Evolutionary conservation across 1,139 yeast genomes (phyloP).

Genomic region (Saccharomycopsis hybrid): DNA sequence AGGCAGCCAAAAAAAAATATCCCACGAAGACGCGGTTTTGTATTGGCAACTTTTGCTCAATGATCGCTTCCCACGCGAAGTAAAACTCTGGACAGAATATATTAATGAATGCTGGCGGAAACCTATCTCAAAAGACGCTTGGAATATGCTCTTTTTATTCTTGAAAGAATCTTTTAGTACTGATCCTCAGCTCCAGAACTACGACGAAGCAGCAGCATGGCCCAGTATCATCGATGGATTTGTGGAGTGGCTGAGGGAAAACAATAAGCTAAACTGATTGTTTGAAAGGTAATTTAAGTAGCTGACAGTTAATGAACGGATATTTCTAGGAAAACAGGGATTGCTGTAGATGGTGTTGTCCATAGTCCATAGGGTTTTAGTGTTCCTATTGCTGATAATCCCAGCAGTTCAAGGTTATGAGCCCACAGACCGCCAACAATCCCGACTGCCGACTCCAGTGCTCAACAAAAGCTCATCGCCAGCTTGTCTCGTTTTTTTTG

Average conservation of each 20-base stretch:
- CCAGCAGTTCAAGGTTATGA: too few species aligned
- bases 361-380: too few species aligned
- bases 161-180: conserved; percentile 52
- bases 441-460: too few species aligned
- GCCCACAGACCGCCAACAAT: too few species aligned
- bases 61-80: conserved; percentile 28
- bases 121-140: conserved; percentile 61
- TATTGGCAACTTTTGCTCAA: conserved; percentile 71
- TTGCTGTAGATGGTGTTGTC: too few species aligned
- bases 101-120: conserved; percentile 32
- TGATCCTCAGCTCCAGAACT: conserved; percentile 47
- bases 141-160: conserved; percentile 69
- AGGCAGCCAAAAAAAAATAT: conserved; percentile 52
- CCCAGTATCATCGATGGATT: conserved; percentile 84
- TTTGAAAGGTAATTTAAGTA: too few species aligned
- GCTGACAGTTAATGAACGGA: too few species aligned
- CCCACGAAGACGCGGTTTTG: conserved; percentile 56
- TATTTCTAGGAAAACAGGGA: too few species aligned
- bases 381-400: too few species aligned
- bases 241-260: conserved; percentile 48
- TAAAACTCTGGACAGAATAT: conserved; percentile 50
- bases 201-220: conserved; percentile 86
- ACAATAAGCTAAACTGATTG: too few species aligned
- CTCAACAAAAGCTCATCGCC: too few species aligned
- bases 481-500: too few species aligned